Conservation (phyloP, 2,329 filamentous ascomycete species). For the Diaporthe sp. region DNA sequence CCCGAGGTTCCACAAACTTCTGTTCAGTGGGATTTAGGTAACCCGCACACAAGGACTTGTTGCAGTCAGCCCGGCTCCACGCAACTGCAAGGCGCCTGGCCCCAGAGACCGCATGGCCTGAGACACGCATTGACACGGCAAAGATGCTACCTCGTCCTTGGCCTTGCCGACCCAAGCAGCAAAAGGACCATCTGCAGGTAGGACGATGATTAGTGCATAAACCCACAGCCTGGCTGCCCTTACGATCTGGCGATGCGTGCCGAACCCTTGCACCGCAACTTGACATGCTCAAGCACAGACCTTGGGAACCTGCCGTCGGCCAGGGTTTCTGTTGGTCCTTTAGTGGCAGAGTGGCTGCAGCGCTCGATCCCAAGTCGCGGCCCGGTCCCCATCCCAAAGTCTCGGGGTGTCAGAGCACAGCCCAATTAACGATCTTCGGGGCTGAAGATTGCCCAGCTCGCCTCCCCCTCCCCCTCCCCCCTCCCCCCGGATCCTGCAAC, state of each 20-base stretch:
- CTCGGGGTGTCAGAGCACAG: slow-evolving; percentile 9
- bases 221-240: background rate
- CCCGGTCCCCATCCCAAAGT: background rate
- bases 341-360: slow-evolving; percentile 1
- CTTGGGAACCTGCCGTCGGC: background rate
- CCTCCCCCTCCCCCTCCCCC: background rate
- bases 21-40: background rate
- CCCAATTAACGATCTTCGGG: background rate
- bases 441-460: slow-evolving; percentile 7
- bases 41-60: background rate
- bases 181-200: slow-evolving; percentile 6
- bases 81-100: background rate
- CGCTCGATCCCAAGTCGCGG: background rate
- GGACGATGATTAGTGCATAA: background rate
- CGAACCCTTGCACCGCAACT: background rate
- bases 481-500: background rate
- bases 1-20: background rate
- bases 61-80: background rate
- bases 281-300: slow-evolving; percentile 3
- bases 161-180: background rate
- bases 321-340: background rate
- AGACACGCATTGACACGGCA: background rate
- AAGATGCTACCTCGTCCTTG: background rate
- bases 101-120: too few species aligned
- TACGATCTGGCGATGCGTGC: background rate